Conservation (phyloP, 768 basidiomycete genomes). For the Trametes gibbosa region DNA sequence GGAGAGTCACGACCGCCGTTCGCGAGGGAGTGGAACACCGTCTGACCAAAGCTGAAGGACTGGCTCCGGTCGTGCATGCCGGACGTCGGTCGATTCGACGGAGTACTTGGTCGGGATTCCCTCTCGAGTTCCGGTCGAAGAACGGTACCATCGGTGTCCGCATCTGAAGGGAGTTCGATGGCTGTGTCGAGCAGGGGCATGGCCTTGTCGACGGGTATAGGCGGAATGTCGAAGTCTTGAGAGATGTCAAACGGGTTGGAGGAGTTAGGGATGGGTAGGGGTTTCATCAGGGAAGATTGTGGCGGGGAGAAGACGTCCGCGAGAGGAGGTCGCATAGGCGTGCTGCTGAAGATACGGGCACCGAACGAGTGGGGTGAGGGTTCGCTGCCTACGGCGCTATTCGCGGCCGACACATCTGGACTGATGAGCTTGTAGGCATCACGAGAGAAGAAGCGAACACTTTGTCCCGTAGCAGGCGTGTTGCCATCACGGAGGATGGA, state of each 20-base stretch:
- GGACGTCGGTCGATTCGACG: constrained; percentile 12
- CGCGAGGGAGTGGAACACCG: constrained; percentile 55
- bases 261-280: constrained; percentile 42
- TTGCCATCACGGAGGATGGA: constrained; percentile 71
- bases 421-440: constrained; percentile 65
- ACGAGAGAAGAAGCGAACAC: constrained; percentile 73
- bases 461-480: constrained; percentile 75
- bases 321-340: constrained; percentile 35
- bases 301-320: constrained; percentile 46
- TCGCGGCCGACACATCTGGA: constrained; percentile 55
- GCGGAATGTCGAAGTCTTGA: constrained; percentile 49
- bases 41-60: constrained; percentile 68
- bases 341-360: constrained; percentile 31
- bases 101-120: constrained; percentile 15
- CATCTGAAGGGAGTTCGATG: constrained; percentile 34
- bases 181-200: constrained; percentile 35
- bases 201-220: constrained; percentile 35
- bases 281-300: constrained; percentile 34
- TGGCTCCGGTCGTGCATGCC: constrained; percentile 51
- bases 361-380: constrained; percentile 29
- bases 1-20: constrained; percentile 8
- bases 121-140: constrained; percentile 3
- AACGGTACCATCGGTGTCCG: constrained; percentile 20
- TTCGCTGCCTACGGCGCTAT: constrained; percentile 25
- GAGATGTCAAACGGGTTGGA: constrained; percentile 61